phyloP scores from a whole-genome alignment of 2,329 filamentous ascomycete species.

The Ceratocystis diversiconidia region DNA sequence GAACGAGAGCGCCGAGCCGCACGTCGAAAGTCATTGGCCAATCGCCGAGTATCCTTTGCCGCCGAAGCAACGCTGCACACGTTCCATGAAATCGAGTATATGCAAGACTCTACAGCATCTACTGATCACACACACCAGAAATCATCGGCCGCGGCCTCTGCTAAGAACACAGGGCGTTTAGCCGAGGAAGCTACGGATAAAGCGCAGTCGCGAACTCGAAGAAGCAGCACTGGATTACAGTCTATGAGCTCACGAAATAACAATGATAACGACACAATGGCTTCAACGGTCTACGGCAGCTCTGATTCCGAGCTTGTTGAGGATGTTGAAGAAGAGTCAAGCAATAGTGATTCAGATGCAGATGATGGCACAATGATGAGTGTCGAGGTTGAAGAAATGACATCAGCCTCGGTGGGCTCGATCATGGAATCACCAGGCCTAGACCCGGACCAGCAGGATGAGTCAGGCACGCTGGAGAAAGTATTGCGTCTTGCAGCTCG shows the following conservation, averaged over 20 bases:
- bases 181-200: conserved; percentile 28
- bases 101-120: conserved; percentile 72
- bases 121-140: conserved; percentile 59
- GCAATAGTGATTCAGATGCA: conserved; percentile 44
- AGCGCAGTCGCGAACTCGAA: conserved; percentile 28
- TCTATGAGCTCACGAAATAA: conserved; percentile 50
- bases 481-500: conserved; percentile 61
- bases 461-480: conserved; percentile 61
- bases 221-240: conserved; percentile 40
- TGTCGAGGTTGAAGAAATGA: conserved; percentile 64
- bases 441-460: conserved; percentile 32
- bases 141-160: not conserved
- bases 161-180: not conserved
- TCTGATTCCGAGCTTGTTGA: conserved; percentile 41
- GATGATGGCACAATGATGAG: conserved; percentile 72
- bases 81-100: conserved; percentile 84
- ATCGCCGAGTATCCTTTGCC: conserved; percentile 88
- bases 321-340: conserved; percentile 38
- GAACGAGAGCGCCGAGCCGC: conserved; percentile 69
- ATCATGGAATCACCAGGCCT: conserved; percentile 40
- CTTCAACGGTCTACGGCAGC: conserved; percentile 62
- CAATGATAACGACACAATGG: conserved; percentile 50
- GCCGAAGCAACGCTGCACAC: conserved; percentile 95
- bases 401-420: conserved; percentile 51
- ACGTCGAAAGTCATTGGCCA: conserved; percentile 81